Percentiles rank a stretch among this genome's conserved stretches.
These are phyloP conservation scores for Hyphopichia fennica DNA, from an alignment of 1,139 yeast species.

Conservation along the genomic window DNA sequence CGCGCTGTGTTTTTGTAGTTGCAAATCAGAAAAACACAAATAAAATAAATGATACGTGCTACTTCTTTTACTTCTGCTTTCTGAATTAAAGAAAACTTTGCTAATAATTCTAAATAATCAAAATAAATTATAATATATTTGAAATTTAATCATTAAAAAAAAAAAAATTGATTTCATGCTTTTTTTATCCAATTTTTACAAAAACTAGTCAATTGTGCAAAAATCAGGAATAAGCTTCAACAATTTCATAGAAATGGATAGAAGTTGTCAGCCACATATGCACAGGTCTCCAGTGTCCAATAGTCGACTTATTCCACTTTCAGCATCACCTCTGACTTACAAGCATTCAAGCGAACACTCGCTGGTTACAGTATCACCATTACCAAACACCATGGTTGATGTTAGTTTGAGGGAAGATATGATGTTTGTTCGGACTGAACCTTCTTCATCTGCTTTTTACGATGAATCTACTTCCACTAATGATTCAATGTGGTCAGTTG, in stretches of 20 bases:
- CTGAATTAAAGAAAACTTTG: neutral
- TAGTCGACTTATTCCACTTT: conserved; percentile 21
- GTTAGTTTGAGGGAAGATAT: conserved; percentile 11
- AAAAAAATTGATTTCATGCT: no score
- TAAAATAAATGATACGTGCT: neutral
- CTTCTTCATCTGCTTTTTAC: neutral
- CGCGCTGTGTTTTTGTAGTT: neutral
- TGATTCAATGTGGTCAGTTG: neutral
- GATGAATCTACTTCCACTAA: neutral
- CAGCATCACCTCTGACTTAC: conserved; percentile 20
- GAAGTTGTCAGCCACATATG: neutral
- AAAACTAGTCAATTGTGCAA: neutral
- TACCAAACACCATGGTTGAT: neutral
- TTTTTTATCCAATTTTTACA: neutral
- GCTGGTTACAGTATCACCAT: neutral
- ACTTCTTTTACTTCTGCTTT: neutral
- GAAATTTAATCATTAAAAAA: no score
- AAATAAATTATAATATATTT: no score
- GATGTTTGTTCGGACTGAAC: conserved; percentile 8
- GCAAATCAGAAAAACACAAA: neutral
- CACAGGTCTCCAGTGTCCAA: conserved; percentile 5
- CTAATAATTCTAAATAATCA: neutral
- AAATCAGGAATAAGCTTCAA: neutral
- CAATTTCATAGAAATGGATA: neutral
- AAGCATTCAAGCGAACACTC: conserved; percentile 7